These are phyloP conservation scores for Carpinus viminea DNA, from an alignment of 306 rosid species.

Conservation along the genomic window DNA sequence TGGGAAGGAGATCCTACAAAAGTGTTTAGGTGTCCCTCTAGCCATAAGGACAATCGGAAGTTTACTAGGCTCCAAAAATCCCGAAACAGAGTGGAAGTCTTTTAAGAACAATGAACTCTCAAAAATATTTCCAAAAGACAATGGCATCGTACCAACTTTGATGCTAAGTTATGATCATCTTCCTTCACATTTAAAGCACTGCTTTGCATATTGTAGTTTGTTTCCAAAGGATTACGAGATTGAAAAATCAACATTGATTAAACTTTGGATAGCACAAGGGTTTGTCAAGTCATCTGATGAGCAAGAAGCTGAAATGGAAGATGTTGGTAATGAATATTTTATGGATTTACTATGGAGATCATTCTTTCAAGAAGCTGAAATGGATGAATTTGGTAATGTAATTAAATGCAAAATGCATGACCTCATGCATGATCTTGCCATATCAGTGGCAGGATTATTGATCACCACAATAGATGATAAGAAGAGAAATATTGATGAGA, in stretches of 20 bases:
- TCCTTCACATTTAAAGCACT: background rate
- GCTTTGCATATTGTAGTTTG: slow-evolving; percentile 12
- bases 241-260: background rate
- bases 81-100: background rate
- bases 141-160: background rate
- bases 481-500: background rate
- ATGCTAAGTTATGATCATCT: background rate
- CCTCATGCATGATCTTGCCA: slow-evolving; percentile 12
- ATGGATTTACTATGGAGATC: slow-evolving; percentile 1
- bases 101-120: background rate
- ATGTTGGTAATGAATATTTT: slow-evolving; percentile 10
- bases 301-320: background rate
- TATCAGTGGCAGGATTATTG: background rate
- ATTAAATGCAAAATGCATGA: slow-evolving; percentile 2
- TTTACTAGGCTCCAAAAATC: background rate
- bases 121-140: too few relatives aligned
- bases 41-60: slow-evolving; percentile 23
- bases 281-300: background rate
- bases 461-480: background rate
- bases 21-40: slow-evolving; percentile 17
- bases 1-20: background rate
- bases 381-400: background rate
- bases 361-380: background rate
- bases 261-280: slow-evolving; percentile 26
- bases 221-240: slow-evolving; percentile 2